Percentiles rank a stretch among this genome's conserved stretches.
Evolutionary conservation across 2,329 filamentous ascomycete genomes (phyloP).

Genomic region (Sporothrix dimorphospora): DNA sequence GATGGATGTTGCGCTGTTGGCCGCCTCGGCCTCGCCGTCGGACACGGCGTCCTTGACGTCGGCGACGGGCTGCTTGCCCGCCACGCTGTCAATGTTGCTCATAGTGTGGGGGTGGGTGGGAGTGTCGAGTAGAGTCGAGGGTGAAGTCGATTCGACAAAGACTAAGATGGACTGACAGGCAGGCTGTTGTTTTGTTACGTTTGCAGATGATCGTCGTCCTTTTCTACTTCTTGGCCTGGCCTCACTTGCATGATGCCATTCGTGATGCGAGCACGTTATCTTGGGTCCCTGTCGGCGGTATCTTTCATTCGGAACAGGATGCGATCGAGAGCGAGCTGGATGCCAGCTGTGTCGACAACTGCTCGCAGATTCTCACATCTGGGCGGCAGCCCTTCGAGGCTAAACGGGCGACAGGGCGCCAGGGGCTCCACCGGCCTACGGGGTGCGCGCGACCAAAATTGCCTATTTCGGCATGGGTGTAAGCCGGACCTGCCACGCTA

Average conservation of each 20-base stretch:
- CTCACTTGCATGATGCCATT: background rate
- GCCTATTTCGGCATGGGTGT: slow-evolving; percentile 4
- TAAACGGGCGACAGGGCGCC: background rate
- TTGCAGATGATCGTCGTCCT: slow-evolving; percentile 5
- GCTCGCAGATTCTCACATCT: background rate
- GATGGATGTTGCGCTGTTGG: background rate
- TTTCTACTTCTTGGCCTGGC: background rate
- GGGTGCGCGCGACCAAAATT: background rate
- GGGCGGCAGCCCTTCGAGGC: background rate
- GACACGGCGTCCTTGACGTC: background rate
- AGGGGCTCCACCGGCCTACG: background rate
- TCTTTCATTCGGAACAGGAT: background rate
- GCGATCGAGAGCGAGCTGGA: background rate
- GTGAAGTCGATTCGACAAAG: background rate
- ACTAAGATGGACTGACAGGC: background rate
- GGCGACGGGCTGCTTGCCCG: slow-evolving; percentile 13
- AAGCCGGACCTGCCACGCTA: background rate
- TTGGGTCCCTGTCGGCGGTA: background rate
- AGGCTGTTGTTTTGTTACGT: background rate
- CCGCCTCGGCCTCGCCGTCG: background rate
- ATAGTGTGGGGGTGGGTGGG: background rate
- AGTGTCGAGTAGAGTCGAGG: background rate
- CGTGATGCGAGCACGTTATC: slow-evolving; percentile 12
- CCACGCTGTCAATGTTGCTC: slow-evolving; percentile 4
- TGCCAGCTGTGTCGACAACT: too few relatives aligned